Base-by-base conservation (phyloP, 805 yeast genomes). In the Metschnikowia similis region DNA sequence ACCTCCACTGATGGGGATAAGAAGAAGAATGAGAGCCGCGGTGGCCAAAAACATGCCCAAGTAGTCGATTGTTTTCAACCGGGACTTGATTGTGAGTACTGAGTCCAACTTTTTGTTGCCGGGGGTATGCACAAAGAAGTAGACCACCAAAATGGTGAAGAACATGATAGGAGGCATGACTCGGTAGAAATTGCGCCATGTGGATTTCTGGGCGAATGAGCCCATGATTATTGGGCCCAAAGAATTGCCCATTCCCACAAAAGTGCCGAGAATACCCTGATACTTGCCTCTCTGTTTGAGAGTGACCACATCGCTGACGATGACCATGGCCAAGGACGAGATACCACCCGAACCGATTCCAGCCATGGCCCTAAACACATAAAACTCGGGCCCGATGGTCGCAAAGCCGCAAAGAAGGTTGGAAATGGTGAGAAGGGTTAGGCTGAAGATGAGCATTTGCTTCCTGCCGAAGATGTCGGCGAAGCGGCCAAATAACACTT, bases 401-500 rank as follows among this genome's bases (percentile, higher is more conserved):
- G 52, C 79, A 53, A 47, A 73, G 51, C 62, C 83, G 72, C 54
- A 71, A 48, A 31, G 74, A 53, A 63, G 74, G 71, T 36, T 83
- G 17, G 76, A 80, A 1, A 77, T 31, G 0, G 71, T 73, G 51
- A 81, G 74, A 54, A 79, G 64, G 14, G 60, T 61, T 41, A 80
- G 76, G 0, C 79, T 77, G 37, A 66, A 53, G 6, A 80, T 51
- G 8, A 81, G 61, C 8, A 78, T 70, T 9, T 67, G 64, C 48
- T 75, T 74, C 45, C 87, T 66, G 6, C 87, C 86, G 53, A 77
- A 70, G 21, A 87, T 78, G 56, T 87, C 92, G 39, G 86, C 78
- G 31, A 85, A 68, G 50, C 84, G 79, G 4, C 92, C 94, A 49
- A 82, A 84, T 27, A 87, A 62, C 0, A 89, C 91, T 65, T 85